Base-by-base conservation (phyloP, 331 rosid genomes). In the Pyracantha coccinea region DNA sequence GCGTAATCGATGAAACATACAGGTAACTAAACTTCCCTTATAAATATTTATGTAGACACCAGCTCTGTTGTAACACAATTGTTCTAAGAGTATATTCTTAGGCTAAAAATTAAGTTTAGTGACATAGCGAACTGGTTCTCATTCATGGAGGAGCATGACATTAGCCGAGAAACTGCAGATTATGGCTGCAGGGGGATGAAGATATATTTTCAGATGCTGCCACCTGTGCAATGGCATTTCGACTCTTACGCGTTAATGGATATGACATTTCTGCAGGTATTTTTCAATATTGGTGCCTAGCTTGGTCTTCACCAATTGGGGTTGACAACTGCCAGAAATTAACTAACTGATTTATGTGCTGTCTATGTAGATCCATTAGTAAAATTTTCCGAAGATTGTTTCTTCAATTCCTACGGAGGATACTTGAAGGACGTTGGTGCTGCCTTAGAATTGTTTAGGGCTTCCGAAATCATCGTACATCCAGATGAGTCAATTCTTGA, bases 181-280 rank as follows among this genome's bases (percentile, higher is more conserved):
- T 54, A 75, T 94, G 99, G 99, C 71, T 79, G 64, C 89, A 81
- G 66, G 93, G 87, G 23, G 90, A 63, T 7, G 96, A 94, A 81
- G 83, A 88, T 21, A 82, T 94, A 81, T 85, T 88, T 72, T 76
- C 87, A 68, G 97, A 90, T 64, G 72, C 92, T 60, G 79, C 92
- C 63, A 88, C 89, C 17, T 88, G 91, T 75, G 95, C 97, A 31
- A 78, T 88, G 90, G 96, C 98, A 57, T 93, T 94, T 79, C 91
- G 91, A 20, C 50, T 92, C 54, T 73, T 92, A 72, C 89, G 94
- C 9, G 71, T 88, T 35, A 76, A 86, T 66, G 96, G 96, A 70
- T 94, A 88, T 76, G 87, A 90, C 73, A 90, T 94, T 38, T 90
- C 94, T 80, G 86, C 96, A 77, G 96, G 93, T 91, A 45, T 41